phyloP scores from a whole-genome alignment of 2,329 filamentous ascomycete genomes.

The Hypoxylon sp. region DNA sequence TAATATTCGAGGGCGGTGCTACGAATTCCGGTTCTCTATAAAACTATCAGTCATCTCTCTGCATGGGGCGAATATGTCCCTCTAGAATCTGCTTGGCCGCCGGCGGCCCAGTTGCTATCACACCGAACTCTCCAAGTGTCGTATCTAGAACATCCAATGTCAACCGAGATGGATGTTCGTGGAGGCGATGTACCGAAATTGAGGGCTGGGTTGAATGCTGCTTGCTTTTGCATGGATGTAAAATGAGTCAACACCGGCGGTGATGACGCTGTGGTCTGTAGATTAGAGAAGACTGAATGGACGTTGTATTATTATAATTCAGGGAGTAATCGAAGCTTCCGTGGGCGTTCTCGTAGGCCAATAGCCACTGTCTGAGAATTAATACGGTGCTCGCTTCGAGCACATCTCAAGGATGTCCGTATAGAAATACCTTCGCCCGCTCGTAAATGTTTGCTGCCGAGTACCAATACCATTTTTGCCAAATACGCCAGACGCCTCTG shows the following conservation, averaged over 20 bases:
- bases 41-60: conserved; percentile 2
- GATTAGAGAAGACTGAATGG: neutral
- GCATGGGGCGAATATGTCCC: neutral
- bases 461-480: conserved; percentile 18
- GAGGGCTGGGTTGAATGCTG: neutral
- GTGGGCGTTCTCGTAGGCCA: neutral
- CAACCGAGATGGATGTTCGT: conserved; percentile 2
- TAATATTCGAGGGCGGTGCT: neutral
- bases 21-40: neutral
- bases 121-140: neutral
- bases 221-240: neutral
- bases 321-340: neutral
- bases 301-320: conserved; percentile 9
- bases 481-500: conserved; percentile 43
- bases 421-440: neutral
- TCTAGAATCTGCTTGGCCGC: neutral
- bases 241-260: neutral
- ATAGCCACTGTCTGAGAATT: neutral
- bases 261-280: neutral
- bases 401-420: conserved; percentile 5
- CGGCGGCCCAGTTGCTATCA: neutral
- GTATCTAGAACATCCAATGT: neutral
- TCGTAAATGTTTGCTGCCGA: conserved; percentile 15
- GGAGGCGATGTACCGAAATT: neutral
- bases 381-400: conserved; percentile 3